These are phyloP conservation scores for Lactarius hatsudake DNA, from an alignment of 768 basidiomycete genomes.

Conservation along the genomic window DNA sequence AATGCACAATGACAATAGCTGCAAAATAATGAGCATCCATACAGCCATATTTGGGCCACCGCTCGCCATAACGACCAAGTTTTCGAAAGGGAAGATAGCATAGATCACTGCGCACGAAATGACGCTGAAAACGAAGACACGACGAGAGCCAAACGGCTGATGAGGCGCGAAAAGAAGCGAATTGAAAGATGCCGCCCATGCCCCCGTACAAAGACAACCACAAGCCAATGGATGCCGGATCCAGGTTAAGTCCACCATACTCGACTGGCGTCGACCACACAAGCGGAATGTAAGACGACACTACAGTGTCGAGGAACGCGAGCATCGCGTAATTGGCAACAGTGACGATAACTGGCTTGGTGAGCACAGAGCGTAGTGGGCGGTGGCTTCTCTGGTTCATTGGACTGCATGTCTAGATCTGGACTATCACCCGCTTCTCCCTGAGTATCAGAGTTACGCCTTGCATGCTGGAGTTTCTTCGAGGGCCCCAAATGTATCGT, in stretches of 20 bases:
- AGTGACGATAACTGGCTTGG: no score
- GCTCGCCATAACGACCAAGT: background rate
- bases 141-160: slow-evolving; percentile 38
- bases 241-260: slow-evolving; percentile 14
- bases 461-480: no score
- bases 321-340: no score
- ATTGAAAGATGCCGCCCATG: slow-evolving; percentile 38
- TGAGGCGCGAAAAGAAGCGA: slow-evolving; percentile 37
- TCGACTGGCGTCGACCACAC: no score
- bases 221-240: slow-evolving; percentile 38
- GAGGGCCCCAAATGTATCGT: no score
- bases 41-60: background rate
- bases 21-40: background rate
- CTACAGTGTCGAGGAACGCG: no score
- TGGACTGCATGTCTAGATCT: no score
- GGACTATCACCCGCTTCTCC: no score
- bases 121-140: slow-evolving; percentile 29
- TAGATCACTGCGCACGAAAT: slow-evolving; percentile 30
- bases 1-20: background rate
- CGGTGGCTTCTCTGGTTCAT: no score
- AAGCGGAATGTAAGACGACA: no score
- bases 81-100: slow-evolving; percentile 31
- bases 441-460: no score
- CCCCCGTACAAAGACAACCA: slow-evolving; percentile 38
- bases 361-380: no score